phyloP scores from a whole-genome alignment of 352 stramenopile species.

The Globisporangium iwayamae region DNA sequence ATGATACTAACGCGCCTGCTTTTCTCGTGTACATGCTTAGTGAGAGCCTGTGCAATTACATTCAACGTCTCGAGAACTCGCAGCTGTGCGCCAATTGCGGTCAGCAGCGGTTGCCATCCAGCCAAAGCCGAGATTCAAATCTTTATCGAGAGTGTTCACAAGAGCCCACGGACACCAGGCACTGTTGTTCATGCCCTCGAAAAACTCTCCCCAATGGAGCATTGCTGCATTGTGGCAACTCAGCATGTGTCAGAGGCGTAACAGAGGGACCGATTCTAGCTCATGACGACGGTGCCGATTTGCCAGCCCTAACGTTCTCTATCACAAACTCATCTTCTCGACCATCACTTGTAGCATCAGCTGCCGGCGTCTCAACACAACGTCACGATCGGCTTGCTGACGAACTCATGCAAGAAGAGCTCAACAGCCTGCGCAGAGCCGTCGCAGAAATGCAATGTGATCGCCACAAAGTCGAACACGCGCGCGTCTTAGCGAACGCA shows the following conservation, averaged over 20 bases:
- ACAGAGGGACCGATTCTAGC: not conserved
- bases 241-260: not conserved
- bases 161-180: not conserved
- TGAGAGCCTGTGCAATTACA: slow-evolving; percentile 52
- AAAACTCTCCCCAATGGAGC: not conserved
- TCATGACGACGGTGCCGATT: not conserved
- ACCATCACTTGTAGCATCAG: not conserved
- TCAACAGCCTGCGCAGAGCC: slow-evolving; percentile 36
- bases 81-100: slow-evolving; percentile 13
- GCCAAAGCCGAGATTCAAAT: not conserved
- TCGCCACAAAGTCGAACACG: slow-evolving; percentile 29
- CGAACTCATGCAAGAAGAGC: slow-evolving; percentile 46
- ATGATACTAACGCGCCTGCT: not conserved
- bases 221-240: not conserved
- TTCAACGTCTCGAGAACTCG: slow-evolving; percentile 37
- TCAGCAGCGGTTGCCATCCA: not conserved
- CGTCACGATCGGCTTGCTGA: slow-evolving; percentile 11
- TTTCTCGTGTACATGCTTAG: slow-evolving; percentile 18
- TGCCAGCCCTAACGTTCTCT: not conserved
- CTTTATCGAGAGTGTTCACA: not conserved
- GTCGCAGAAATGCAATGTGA: slow-evolving; percentile 39
- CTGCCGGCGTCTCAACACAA: not conserved
- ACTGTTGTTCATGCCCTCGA: not conserved
- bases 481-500: slow-evolving; percentile 15
- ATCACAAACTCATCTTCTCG: not conserved